Evolutionary conservation across 805 yeast species (phyloP).

Genomic region (Hagleromyces aurorensis): DNA sequence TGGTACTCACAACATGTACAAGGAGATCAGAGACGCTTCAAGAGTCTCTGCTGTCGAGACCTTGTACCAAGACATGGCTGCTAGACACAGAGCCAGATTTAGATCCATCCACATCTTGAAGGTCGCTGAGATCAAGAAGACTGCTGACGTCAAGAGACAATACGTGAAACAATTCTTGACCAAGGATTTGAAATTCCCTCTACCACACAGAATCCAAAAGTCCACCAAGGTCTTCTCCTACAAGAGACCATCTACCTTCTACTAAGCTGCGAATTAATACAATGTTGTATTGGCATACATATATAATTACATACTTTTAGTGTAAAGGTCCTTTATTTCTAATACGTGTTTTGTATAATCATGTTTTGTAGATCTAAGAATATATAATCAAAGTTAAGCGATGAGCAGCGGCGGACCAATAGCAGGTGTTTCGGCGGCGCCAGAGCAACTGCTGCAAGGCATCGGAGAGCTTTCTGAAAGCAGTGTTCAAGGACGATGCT

Average conservation of each 20-base stretch:
- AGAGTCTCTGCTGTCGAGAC: constrained; percentile 98
- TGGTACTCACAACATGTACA: constrained; percentile 99
- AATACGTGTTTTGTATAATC: constrained; percentile 22
- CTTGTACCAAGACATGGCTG: constrained; percentile 99
- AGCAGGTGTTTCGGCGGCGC: constrained; percentile 1
- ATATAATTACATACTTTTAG: background rate
- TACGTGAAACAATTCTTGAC: constrained; percentile 95
- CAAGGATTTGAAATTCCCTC: constrained; percentile 97
- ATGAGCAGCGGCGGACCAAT: no score
- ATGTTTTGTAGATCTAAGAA: constrained; percentile 22
- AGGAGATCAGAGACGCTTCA: constrained; percentile 99
- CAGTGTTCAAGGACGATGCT: no score
- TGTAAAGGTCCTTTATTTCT: constrained; percentile 7
- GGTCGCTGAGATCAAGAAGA: constrained; percentile 97
- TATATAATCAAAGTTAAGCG: no score
- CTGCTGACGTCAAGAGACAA: constrained; percentile 98
- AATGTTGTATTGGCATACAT: no score
- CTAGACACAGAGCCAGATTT: constrained; percentile 99
- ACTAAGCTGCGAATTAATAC: constrained; percentile 44
- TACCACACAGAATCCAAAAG: constrained; percentile 98
- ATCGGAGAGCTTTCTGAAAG: no score
- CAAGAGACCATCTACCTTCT: constrained; percentile 95
- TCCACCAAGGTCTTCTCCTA: constrained; percentile 79
- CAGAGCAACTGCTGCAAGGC: no score
- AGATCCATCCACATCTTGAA: constrained; percentile 98